Evolutionary conservation across 176 grass and related monocot species (phyloP).

Genomic region (Eleusine indica): DNA sequence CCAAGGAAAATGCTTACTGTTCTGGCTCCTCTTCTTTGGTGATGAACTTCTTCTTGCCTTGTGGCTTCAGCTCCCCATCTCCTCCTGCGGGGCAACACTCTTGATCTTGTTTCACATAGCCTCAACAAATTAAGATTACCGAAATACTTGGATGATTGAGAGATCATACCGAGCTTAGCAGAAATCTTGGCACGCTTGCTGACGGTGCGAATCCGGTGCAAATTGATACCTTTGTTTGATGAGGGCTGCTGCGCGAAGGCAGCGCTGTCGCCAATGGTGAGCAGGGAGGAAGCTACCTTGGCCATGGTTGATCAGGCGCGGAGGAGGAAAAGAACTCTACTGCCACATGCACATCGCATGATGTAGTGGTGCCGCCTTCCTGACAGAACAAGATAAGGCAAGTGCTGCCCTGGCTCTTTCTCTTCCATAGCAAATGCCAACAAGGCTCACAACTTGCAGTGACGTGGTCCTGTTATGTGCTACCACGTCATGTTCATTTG

Average conservation of each 20-base stretch:
- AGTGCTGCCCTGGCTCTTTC: constrained; percentile 33
- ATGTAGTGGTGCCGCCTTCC: background rate
- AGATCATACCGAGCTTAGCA: constrained; percentile 47
- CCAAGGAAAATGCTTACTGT: constrained; percentile 55
- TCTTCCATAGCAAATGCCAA: constrained; percentile 31
- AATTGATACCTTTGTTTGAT: background rate
- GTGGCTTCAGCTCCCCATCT: constrained; percentile 69
- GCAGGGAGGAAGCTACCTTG: constrained; percentile 41
- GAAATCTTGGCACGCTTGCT: constrained; percentile 51
- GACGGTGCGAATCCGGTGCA: background rate
- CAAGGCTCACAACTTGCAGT: constrained; percentile 9
- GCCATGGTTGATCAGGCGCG: constrained; percentile 42
- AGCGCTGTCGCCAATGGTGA: constrained; percentile 15
- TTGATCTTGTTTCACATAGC: constrained; percentile 9
- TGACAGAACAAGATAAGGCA: constrained; percentile 44
- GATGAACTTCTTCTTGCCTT: constrained; percentile 91
- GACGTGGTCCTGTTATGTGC: constrained; percentile 34
- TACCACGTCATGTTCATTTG: no score
- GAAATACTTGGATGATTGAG: background rate
- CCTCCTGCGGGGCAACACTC: constrained; percentile 44
- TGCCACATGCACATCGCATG: constrained; percentile 22
- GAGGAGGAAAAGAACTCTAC: constrained; percentile 32
- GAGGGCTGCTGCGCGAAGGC: constrained; percentile 22
- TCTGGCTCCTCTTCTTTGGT: constrained; percentile 92
- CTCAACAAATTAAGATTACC: background rate